Evolutionary conservation across 495 filamentous ascomycete genomes (phyloP), one percentile per base, ranked within the genome.

Genomic region (Neurospora sp.): DNA sequence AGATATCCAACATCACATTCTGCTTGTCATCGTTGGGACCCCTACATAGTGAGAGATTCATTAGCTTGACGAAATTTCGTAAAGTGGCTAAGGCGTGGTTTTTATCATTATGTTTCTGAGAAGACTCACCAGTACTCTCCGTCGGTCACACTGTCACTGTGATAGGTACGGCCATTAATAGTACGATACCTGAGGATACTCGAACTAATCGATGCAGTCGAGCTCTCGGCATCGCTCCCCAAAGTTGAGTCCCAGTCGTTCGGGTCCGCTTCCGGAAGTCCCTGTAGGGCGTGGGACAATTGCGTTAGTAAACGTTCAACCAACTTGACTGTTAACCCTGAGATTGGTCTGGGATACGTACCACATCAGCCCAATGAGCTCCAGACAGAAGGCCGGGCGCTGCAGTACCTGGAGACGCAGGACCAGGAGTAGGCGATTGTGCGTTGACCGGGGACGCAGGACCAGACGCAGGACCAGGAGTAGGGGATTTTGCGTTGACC

Each of bases 141-240:
- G 38, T 54, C 46, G 78, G 79, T 37, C 74, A 76, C 40, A 73
- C 74, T 74, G 42, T 81, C 78, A 70, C 76, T 86, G 74, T 83
- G 83, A 70, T 77, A 85, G 1, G 78, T 83, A 42, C 83, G 76
- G 31, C 82, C 82, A 69, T 84, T 76, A 11, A 84, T 71, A 8
- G 76, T 80, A n/a, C 83, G 79, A 73, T 85, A 86, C 31, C 84
- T 77, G 12, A 84, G 75, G 16, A 88, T 84, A 39, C 80, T 83
- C 0, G 81, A 80, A 11, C 79, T 80, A 27, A 88, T 73, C 6
- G 85, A 86, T 1, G 83, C 82, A 7, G 86, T 88, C 8, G 72
- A 74, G 71, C 78, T 79, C n/a, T 69, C 66, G 20, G 78, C 74
- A 70, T 82, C 81, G 37, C 79, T 76, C 31, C 79, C 82, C 27